A percentile compares a stretch with the other conserved stretches of the same genome.
phyloP scores from a whole-genome alignment of 352 stramenopile genomes.

The Phytophthora colocasiae region DNA sequence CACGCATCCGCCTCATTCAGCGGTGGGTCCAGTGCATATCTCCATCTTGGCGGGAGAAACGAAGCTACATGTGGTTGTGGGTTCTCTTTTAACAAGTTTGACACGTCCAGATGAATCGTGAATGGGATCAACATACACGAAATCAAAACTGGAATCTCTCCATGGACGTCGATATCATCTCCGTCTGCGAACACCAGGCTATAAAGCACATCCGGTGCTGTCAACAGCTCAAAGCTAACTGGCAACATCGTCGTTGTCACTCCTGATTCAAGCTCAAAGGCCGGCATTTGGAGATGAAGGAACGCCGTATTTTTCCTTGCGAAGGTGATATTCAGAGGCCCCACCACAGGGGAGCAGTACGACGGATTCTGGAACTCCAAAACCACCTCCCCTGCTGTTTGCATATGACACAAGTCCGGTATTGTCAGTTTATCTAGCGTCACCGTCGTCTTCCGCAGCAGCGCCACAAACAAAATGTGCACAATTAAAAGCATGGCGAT shows the following conservation, averaged over 20 bases:
- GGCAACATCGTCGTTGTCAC: constrained; percentile 56
- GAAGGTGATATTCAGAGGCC: constrained; percentile 61
- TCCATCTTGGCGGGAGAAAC: constrained; percentile 17
- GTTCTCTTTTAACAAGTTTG: constrained; percentile 42
- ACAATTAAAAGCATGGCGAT: constrained; percentile 51
- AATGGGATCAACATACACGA: constrained; percentile 79
- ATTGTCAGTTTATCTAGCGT: constrained; percentile 65
- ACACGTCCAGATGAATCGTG: constrained; percentile 69
- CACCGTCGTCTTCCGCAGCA: constrained; percentile 69
- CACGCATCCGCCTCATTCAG: constrained; percentile 14
- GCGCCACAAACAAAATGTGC: constrained; percentile 69
- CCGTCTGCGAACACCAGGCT: constrained; percentile 55
- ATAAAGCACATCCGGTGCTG: constrained; percentile 54
- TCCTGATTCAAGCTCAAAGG: constrained; percentile 62
- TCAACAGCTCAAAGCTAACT: constrained; percentile 56
- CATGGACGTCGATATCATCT: constrained; percentile 51
- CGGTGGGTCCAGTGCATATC: constrained; percentile 30
- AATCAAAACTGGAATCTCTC: constrained; percentile 61
- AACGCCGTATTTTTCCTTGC: constrained; percentile 61
- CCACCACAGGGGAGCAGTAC: constrained; percentile 72
- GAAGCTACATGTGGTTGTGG: not conserved
- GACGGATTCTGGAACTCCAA: constrained; percentile 79
- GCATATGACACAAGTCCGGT: constrained; percentile 72
- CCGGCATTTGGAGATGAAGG: constrained; percentile 52
- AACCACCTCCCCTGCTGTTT: constrained; percentile 56